Base-by-base conservation (phyloP, 2,329 filamentous ascomycete species). In the Verticillium dahliae region DNA sequence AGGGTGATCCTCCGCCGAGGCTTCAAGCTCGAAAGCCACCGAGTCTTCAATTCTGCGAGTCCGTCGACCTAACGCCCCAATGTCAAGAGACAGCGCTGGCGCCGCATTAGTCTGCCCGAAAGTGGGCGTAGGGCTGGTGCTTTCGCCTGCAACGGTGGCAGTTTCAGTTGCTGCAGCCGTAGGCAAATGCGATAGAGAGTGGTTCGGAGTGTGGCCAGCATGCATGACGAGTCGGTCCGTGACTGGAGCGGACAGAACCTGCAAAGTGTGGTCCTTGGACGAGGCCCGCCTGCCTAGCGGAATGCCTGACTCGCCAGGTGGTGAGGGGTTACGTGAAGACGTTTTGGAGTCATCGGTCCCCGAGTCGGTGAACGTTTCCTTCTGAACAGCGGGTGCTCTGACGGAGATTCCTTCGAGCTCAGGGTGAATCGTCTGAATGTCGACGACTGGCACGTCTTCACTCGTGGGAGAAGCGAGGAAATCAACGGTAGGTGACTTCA, bases 131-230 rank as follows among this genome's bases (percentile, higher is more conserved):
- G 71, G 72, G 14, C 74, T 70, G 38, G 77, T 77, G 56, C 73
- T 77, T 62, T 75, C 78, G 62, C 69, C 72, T 45, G 74, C 73
- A 14, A 73, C 75, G 38, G 78, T 79, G 7, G 70, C 67, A 15
- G 69, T 71, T 11, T 72, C 75, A 2, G 79, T 80, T 13, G 76
- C 76, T 9, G 74, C 73, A 56, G 77, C 73, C 10, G 79, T 81
- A 6, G 77, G 75, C 15, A 85, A 71, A 2, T 80, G 71, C 4
- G 84, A 85, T 11, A 85, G 73, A 1, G 83, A 85, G 68, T 86
- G 84, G 58, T 80, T 86, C 6, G 85, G 85, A 1, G 85, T 87
- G 70, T 87, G 85, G 1, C 85, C 85, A 22, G 85, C 85, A 69
- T 87, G 81, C 79, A 88, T 83, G 0, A 79, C 85, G 50, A 86